Percentiles rank a stretch among this genome's conserved stretches.
phyloP scores from a whole-genome alignment of 768 basidiomycete genomes.

The Hortiboletus campestris region DNA sequence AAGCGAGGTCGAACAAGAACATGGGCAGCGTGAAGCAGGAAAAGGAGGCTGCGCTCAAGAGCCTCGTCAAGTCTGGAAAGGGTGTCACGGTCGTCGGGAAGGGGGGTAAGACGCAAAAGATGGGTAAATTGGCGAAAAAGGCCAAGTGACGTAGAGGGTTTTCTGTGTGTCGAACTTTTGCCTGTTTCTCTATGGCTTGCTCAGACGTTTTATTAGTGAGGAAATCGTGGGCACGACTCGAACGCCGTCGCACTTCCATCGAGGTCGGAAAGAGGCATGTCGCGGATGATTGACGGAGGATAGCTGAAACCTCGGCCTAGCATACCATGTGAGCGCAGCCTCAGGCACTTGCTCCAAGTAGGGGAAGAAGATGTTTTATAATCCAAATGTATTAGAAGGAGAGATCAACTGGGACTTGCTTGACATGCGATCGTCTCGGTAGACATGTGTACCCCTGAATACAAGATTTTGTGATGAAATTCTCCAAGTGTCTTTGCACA shows the following conservation, averaged over 20 bases:
- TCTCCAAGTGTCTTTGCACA: background rate
- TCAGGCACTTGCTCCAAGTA: background rate
- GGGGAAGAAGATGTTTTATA: background rate
- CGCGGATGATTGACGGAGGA: background rate
- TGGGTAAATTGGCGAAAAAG: conserved; percentile 6
- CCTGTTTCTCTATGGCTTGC: background rate
- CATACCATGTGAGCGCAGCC: background rate
- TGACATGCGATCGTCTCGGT: too few relatives aligned
- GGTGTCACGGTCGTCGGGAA: conserved; percentile 90
- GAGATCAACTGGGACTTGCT: background rate
- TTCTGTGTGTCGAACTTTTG: conserved; percentile 1
- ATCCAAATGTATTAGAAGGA: background rate
- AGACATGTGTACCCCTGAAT: background rate
- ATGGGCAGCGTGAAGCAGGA: conserved; percentile 63
- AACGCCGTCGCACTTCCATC: background rate
- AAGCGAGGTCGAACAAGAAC: conserved; percentile 37
- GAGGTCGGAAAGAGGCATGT: background rate
- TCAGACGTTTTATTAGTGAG: background rate
- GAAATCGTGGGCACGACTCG: background rate
- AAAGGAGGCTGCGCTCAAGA: conserved; percentile 81
- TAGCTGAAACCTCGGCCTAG: background rate
- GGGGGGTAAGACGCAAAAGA: conserved; percentile 37
- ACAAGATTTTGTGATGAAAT: too few relatives aligned
- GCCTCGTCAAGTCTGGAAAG: conserved; percentile 78
- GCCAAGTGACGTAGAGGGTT: conserved; percentile 22